Percentiles rank a stretch among this genome's conserved stretches.
Evolutionary conservation across 805 yeast genomes (phyloP).

Genomic region (Yarrowia sp.): DNA sequence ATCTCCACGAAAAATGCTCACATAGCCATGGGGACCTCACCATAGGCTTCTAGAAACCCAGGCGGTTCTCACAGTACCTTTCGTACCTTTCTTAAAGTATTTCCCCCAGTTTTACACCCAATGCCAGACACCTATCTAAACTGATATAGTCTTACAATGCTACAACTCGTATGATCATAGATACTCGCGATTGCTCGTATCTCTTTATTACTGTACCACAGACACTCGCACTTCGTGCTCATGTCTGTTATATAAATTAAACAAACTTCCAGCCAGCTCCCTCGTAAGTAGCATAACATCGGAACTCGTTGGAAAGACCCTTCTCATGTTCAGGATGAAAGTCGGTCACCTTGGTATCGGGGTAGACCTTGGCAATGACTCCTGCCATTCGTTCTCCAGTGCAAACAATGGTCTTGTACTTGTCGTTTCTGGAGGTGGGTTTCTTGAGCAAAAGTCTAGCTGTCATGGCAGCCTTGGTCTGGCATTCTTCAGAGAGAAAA

Average conservation of each 20-base stretch:
- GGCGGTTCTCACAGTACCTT: too few species aligned
- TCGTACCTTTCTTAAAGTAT: too few species aligned
- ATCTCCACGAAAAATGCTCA: too few species aligned
- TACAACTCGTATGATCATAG: too few species aligned
- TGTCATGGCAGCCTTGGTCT: conserved; percentile 59
- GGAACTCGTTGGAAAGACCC: conserved; percentile 82
- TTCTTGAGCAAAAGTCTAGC: conserved; percentile 55
- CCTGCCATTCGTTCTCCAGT: conserved; percentile 87
- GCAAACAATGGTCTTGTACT: conserved; percentile 53
- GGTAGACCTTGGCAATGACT: conserved; percentile 58
- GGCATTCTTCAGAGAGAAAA: conserved; percentile 77
- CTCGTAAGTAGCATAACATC: conserved; percentile 79
- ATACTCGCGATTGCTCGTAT: too few species aligned
- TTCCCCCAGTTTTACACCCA: too few species aligned
- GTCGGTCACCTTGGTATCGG: conserved; percentile 59
- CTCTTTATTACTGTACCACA: too few species aligned
- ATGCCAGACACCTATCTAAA: too few species aligned
- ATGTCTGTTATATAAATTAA: neutral
- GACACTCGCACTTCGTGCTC: too few species aligned
- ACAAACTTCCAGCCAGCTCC: conserved; percentile 61
- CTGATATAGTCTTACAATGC: too few species aligned
- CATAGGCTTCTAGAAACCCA: too few species aligned
- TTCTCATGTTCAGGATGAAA: conserved; percentile 79
- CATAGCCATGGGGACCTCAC: too few species aligned
- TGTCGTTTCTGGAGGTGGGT: conserved; percentile 25